Base-by-base conservation (phyloP, 2,329 filamentous ascomycete species). In the Aspergillus latus region DNA sequence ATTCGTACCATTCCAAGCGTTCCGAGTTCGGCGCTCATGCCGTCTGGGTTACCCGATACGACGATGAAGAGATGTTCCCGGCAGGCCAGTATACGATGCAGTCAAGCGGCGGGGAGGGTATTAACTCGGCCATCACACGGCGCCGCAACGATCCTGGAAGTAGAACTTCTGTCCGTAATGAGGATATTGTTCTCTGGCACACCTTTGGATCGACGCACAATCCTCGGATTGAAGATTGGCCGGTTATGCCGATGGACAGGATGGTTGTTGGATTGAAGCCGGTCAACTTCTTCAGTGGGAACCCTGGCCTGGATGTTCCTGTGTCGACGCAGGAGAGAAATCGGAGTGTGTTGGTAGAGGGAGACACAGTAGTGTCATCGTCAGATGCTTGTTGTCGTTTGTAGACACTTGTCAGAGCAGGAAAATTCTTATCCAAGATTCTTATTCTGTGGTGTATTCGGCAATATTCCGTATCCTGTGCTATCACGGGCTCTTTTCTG, bases 1-100 rank as follows among this genome's bases (percentile, higher is more conserved):
- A 29, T 9, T 10, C 6, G 21, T 9, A 13, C 21, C 43, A 45
- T 29, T 45, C 11, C 13, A 8, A 13, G 5, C 21, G 43, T 5
- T 21, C 43, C 6, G 43, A 45, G 43, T 45, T 45, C 10, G 21
- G 4, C 29, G 43, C 29, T 26, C 43, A 45, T 30, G 13, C 13
- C 6, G 13, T 45, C 11, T 45, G 11, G 5, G 21, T 45, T 11
- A 45, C 43, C 3, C 29, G 30, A n/a, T 45, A 29, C n/a, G 30
- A 29, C 10, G 80, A 83, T 39, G 71, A 71, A 2, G 80, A 83
- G 62, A 64, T 79, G 1, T 83, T 76, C 60, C 72, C 79, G 0
- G 74, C 9, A 5, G 37, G 37, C 5, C 10, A 40, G 37, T 40
- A 11, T 15, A 40, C 37, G 37, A 40, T 21, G 21, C 21, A 21